Evolutionary conservation across 139 green algal genomes (phyloP).

Genomic region (Gonium pectorale): DNA sequence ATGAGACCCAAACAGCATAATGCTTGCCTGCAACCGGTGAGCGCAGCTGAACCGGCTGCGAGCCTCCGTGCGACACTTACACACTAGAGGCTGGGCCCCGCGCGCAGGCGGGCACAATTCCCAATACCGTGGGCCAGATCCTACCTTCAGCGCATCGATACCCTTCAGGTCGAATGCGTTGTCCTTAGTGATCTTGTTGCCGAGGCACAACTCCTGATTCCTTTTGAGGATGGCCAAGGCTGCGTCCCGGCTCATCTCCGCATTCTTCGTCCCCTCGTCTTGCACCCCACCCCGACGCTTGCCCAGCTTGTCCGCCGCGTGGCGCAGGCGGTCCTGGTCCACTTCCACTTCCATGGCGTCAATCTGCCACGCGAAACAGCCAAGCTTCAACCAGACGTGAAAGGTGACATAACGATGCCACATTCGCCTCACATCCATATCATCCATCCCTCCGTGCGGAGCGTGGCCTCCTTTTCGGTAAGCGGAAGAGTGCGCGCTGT

Average conservation of each 20-base stretch:
- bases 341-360: background rate
- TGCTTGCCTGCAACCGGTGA: background rate
- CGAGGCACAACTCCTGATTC: background rate
- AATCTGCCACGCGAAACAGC: too few relatives aligned
- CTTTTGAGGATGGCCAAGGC: background rate
- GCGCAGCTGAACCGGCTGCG: background rate
- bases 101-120: background rate
- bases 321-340: conserved; percentile 1
- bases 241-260: background rate
- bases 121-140: too few relatives aligned
- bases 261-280: too few relatives aligned
- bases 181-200: conserved; percentile 4
- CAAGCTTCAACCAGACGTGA: too few relatives aligned
- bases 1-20: background rate
- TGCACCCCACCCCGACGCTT: background rate
- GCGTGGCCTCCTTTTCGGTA: too few relatives aligned
- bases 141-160: conserved; percentile 2
- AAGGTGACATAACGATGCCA: too few relatives aligned
- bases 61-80: background rate
- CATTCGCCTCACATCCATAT: too few relatives aligned
- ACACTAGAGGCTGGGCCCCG: background rate
- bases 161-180: conserved; percentile 23
- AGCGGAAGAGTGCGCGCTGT: too few relatives aligned
- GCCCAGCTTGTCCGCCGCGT: background rate
- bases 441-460: too few relatives aligned